A percentile compares a stretch with the other conserved stretches of the same genome.
These are phyloP conservation scores for Aspergillus novofumigatus DNA, from an alignment of 2,329 filamentous ascomycete genomes.

Conservation along the genomic window DNA sequence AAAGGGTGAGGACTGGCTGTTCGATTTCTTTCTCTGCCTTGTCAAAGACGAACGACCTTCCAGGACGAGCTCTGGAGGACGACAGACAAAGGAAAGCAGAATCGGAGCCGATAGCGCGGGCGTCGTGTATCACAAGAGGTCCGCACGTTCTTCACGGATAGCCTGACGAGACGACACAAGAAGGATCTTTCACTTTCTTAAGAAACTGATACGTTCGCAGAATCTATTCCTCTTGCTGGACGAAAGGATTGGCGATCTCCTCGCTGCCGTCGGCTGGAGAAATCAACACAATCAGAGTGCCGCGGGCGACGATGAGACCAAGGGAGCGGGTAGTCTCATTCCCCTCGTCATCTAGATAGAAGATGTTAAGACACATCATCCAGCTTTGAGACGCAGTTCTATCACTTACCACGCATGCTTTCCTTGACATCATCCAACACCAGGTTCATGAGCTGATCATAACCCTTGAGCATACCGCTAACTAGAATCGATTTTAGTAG, in stretches of 20 bases:
- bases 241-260: constrained; percentile 91
- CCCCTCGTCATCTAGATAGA: constrained; percentile 76
- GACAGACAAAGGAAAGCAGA: background rate
- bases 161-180: background rate
- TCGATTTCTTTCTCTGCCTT: background rate
- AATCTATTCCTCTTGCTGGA: constrained; percentile 63
- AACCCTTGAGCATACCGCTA: constrained; percentile 85
- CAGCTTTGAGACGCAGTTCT: background rate
- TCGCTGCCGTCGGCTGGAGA: constrained; percentile 92
- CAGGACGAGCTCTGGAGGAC: background rate
- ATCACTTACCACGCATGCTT: constrained; percentile 68
- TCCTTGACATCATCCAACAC: constrained; percentile 94
- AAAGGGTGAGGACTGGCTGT: background rate
- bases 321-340: constrained; percentile 77
- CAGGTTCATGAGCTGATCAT: constrained; percentile 96
- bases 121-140: background rate
- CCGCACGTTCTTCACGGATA: background rate
- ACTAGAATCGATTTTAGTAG: constrained; percentile 50
- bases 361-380: constrained; percentile 17
- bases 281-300: constrained; percentile 87
- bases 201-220: background rate
- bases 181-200: background rate
- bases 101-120: background rate
- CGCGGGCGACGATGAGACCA: constrained; percentile 83
- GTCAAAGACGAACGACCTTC: background rate